A percentile compares a stretch with the other conserved stretches of the same genome.
These are phyloP conservation scores for Nigrospora sphaerica DNA, from an alignment of 2,329 filamentous ascomycete species.

Conservation along the genomic window DNA sequence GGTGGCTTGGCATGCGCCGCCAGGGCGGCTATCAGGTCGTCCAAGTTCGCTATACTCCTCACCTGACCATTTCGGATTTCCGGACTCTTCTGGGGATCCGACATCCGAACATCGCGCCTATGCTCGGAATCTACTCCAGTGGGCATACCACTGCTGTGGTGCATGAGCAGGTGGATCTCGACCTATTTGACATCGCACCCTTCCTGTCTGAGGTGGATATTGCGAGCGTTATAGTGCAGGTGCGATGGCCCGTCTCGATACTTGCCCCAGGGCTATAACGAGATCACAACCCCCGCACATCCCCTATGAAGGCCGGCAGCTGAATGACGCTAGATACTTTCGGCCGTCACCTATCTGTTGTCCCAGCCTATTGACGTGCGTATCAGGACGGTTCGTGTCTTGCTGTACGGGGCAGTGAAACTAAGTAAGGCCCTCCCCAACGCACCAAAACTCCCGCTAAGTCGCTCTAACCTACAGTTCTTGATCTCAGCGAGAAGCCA, in stretches of 20 bases:
- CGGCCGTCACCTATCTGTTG: neutral
- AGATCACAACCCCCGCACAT: neutral
- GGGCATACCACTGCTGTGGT: neutral
- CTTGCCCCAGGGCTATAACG: neutral
- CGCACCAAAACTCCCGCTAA: neutral
- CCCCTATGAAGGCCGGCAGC: no score
- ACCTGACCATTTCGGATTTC: conserved; percentile 1
- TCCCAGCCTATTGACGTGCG: neutral
- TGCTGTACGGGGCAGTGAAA: neutral
- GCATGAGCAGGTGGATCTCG: conserved; percentile 1
- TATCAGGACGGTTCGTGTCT: neutral
- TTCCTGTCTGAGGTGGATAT: conserved; percentile 1
- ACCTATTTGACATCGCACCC: conserved; percentile 1
- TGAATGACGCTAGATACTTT: neutral
- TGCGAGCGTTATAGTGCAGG: conserved; percentile 1
- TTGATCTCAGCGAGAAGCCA: neutral
- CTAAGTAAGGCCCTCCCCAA: neutral
- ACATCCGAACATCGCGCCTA: conserved; percentile 1
- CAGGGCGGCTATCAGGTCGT: neutral
- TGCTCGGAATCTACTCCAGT: conserved; percentile 1
- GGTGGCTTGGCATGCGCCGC: neutral
- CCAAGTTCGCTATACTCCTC: neutral
- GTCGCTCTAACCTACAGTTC: neutral
- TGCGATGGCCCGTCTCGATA: neutral
- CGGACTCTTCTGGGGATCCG: neutral